Conservation (phyloP, 306 rosid genomes). For the Senna siamea region DNA sequence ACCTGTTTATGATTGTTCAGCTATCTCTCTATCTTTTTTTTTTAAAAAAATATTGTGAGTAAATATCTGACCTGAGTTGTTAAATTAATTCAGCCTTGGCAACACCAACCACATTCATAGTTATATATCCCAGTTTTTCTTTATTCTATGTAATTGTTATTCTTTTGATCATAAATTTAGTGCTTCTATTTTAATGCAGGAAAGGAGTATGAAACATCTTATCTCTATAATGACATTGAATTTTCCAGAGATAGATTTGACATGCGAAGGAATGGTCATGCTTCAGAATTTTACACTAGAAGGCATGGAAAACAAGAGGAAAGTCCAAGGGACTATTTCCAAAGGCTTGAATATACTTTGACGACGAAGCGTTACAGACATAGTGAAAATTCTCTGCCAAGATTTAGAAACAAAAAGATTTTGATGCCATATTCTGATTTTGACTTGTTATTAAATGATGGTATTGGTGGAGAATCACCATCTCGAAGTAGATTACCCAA, state of each 20-base stretch:
- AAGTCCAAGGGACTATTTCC: constrained; percentile 6
- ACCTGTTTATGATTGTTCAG: neutral
- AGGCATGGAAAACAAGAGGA: constrained; percentile 3
- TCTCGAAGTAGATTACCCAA: constrained; percentile 30
- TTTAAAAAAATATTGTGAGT: neutral
- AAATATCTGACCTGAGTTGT: neutral
- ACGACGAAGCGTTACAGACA: neutral
- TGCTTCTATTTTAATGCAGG: constrained; percentile 33
- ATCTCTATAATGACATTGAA: constrained; percentile 15
- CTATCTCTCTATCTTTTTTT: neutral
- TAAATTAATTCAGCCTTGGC: neutral
- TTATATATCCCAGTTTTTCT: neutral
- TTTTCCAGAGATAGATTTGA: constrained; percentile 14
- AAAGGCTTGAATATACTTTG: constrained; percentile 21
- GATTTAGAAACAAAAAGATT: neutral
- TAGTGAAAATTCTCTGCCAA: neutral
- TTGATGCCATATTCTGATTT: constrained; percentile 26
- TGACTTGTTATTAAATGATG: constrained; percentile 40
- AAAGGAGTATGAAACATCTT: constrained; percentile 5
- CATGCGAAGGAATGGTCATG: neutral
- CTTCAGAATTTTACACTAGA: neutral
- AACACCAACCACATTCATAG: neutral
- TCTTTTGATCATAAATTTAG: neutral
- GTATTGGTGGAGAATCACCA: constrained; percentile 33
- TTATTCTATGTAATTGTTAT: neutral